Evolutionary conservation across 352 stramenopile genomes (phyloP).

Genomic region (Globisporangium nodosum): DNA sequence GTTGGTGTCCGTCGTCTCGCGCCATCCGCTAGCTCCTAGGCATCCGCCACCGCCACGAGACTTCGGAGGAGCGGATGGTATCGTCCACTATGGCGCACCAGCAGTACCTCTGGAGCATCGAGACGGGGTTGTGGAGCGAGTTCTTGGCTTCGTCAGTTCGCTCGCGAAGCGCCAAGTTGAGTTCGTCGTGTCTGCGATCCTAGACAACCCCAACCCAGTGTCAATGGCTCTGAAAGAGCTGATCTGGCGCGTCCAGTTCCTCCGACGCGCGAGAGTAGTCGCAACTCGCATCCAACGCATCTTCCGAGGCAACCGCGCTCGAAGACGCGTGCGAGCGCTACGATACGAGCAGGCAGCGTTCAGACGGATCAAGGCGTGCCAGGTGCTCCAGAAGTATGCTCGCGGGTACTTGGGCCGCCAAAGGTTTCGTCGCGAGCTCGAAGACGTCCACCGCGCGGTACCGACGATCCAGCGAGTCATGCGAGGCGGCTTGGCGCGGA

Average conservation of each 20-base stretch:
- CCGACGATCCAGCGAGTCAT: constrained; percentile 52
- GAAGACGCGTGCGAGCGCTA: constrained; percentile 33
- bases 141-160: neutral
- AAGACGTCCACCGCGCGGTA: constrained; percentile 32
- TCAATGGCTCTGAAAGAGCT: constrained; percentile 42
- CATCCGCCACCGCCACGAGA: constrained; percentile 20
- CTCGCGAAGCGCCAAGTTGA: neutral
- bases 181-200: neutral
- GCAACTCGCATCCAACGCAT: constrained; percentile 57
- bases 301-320: constrained; percentile 57
- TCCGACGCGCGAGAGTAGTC: constrained; percentile 41
- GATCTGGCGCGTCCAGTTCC: constrained; percentile 58
- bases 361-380: constrained; percentile 24
- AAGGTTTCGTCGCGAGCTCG: constrained; percentile 24
- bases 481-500: constrained; percentile 35
- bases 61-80: neutral
- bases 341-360: constrained; percentile 33
- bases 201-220: constrained; percentile 36
- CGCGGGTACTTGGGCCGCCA: constrained; percentile 52
- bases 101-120: neutral
- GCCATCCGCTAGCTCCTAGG: constrained; percentile 53
- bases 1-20: constrained; percentile 10
- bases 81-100: neutral
- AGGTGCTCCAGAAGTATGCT: constrained; percentile 42
- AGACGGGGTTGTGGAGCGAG: neutral